phyloP scores from a whole-genome alignment of 441 rosid genomes.

The Populus trichocarpa region DNA sequence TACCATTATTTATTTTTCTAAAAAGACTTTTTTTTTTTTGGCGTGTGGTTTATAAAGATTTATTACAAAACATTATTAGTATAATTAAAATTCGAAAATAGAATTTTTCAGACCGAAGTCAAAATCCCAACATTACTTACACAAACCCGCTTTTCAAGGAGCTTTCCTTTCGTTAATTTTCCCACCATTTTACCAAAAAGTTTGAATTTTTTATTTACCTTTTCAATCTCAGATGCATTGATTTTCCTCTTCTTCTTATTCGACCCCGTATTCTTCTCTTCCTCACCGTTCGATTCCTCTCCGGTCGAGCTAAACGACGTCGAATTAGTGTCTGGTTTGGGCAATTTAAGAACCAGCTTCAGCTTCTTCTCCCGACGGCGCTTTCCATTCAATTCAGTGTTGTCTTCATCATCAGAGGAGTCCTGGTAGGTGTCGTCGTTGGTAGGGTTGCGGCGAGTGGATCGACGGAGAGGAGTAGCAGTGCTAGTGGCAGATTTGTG shows the following conservation, averaged over 20 bases:
- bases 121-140: too few species aligned
- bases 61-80: too few species aligned
- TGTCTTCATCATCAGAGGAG: conserved; percentile 8
- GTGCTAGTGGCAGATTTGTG: conserved; percentile 35
- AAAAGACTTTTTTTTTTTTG: too few species aligned
- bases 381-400: conserved; percentile 17
- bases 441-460: conserved; percentile 47
- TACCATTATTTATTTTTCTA: too few species aligned
- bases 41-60: too few species aligned
- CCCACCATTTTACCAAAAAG: background rate
- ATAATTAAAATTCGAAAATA: too few species aligned
- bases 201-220: conserved; percentile 24
- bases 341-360: conserved; percentile 45
- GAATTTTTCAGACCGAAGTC: too few species aligned
- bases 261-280: conserved; percentile 22
- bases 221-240: conserved; percentile 45
- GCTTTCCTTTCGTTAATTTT: too few species aligned
- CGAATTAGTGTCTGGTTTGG: conserved; percentile 26
- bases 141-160: too few species aligned
- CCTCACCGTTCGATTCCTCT: conserved; percentile 29
- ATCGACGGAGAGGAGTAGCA: conserved; percentile 48
- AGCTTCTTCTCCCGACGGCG: conserved; percentile 52
- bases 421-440: conserved; percentile 13
- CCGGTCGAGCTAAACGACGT: conserved; percentile 23
- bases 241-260: conserved; percentile 44